Evolutionary conservation across 1,284 basidiomycete genomes (phyloP).

Genomic region (Boletus austroedulis): DNA sequence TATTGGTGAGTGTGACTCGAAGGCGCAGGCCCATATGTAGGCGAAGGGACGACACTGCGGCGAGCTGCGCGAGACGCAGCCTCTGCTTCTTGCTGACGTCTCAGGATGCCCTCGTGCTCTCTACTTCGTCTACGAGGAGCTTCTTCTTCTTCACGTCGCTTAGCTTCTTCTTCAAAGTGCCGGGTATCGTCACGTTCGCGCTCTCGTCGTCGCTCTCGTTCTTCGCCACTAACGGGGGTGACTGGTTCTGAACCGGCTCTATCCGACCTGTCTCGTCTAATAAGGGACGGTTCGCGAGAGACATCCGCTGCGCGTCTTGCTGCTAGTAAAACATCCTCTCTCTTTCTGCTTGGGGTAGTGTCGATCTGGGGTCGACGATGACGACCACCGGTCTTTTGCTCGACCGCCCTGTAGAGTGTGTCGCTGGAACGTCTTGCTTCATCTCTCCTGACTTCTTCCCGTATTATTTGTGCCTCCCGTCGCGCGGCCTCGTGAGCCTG

Average conservation of each 20-base stretch:
- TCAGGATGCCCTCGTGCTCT: conserved; percentile 49
- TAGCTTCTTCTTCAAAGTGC: conserved; percentile 27
- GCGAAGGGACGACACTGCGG: conserved; percentile 21
- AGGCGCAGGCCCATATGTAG: conserved; percentile 18
- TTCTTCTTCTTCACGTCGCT: conserved; percentile 36
- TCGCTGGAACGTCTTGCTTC: conserved; percentile 19
- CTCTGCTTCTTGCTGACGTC: conserved; percentile 45
- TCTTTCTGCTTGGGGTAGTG: conserved; percentile 23
- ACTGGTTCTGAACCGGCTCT: conserved; percentile 26
- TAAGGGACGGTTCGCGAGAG: conserved; percentile 26
- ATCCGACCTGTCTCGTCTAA: conserved; percentile 29
- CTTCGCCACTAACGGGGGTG: conserved; percentile 31
- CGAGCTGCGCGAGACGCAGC: conserved; percentile 29
- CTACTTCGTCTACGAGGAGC: conserved; percentile 31
- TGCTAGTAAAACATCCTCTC: conserved; percentile 24
- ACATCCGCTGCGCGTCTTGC: conserved; percentile 28
- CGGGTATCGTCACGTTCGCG: conserved; percentile 20
- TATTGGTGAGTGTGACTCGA: conserved; percentile 23
- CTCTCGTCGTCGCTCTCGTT: conserved; percentile 29
- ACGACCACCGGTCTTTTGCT: conserved; percentile 19
- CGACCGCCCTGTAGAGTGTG: conserved; percentile 24
- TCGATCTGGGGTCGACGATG: conserved; percentile 30
- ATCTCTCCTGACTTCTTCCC: conserved; percentile 28
- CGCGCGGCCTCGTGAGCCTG: conserved; percentile 41
- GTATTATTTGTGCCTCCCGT: conserved; percentile 33